phyloP scores from a whole-genome alignment of 257 asterid genomes.

The Coffea eugenioides region DNA sequence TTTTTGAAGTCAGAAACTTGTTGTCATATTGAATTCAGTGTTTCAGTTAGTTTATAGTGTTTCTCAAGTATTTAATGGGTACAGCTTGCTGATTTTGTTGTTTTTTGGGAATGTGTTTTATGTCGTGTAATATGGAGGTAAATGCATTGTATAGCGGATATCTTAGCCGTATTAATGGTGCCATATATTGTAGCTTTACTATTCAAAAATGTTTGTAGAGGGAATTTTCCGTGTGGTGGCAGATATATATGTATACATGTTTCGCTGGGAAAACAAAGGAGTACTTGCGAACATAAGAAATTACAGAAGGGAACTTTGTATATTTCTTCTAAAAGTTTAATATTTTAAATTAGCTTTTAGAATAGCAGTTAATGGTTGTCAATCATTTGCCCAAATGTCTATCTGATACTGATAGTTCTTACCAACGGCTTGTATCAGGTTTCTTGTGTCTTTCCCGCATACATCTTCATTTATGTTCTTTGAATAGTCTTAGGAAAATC shows the following conservation, averaged over 20 bases:
- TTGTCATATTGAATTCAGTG: background rate
- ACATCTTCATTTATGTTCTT: background rate
- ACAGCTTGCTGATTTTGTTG: background rate
- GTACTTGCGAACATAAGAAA: background rate
- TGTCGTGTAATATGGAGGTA: background rate
- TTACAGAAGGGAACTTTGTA: background rate
- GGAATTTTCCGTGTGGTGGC: too few relatives aligned
- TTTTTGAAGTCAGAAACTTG: background rate
- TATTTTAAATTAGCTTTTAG: too few relatives aligned
- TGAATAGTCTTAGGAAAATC: background rate
- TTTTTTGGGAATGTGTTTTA: background rate
- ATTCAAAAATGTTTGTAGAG: background rate
- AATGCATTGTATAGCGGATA: background rate
- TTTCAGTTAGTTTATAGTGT: background rate
- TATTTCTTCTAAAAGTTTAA: too few relatives aligned
- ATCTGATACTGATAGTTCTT: background rate
- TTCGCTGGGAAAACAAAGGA: background rate
- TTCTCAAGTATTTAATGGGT: background rate
- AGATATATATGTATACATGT: background rate
- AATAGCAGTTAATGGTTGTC: background rate
- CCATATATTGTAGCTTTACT: background rate
- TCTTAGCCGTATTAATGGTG: too few relatives aligned
- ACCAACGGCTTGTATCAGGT: background rate
- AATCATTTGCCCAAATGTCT: background rate
- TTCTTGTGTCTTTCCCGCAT: background rate